Conservation (phyloP, 352 stramenopile species). For the Globisporangium mamillatum region DNA sequence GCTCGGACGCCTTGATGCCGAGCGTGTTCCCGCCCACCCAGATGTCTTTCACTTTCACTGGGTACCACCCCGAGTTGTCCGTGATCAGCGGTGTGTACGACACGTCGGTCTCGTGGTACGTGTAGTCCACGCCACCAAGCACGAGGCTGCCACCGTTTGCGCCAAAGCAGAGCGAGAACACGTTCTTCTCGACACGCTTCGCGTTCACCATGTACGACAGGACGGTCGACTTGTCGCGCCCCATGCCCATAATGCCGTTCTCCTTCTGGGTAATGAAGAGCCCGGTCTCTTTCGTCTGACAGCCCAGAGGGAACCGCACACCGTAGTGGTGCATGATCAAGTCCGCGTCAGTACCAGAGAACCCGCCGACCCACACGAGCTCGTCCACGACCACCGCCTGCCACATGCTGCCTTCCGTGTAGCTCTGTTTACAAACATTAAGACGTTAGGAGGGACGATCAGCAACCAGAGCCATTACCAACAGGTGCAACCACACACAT, state of each 20-base stretch:
- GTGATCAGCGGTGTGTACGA: conserved; percentile 62
- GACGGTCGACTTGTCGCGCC: conserved; percentile 57
- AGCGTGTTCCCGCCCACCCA: conserved; percentile 53
- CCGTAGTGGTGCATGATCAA: conserved; percentile 57
- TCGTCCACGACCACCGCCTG: conserved; percentile 76
- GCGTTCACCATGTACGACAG: conserved; percentile 67
- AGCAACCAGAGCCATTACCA: not conserved
- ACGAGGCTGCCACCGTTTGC: conserved; percentile 64
- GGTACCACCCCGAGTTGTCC: conserved; percentile 62
- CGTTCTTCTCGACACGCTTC: conserved; percentile 47
- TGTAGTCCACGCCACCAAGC: conserved; percentile 78
- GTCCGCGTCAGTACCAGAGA: conserved; percentile 40
- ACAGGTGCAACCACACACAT: not conserved
- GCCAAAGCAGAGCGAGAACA: conserved; percentile 86
- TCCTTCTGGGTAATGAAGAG: conserved; percentile 86
- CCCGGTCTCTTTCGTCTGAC: conserved; percentile 79
- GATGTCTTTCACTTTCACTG: conserved; percentile 81
- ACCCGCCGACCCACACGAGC: conserved; percentile 77
- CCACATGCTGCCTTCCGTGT: conserved; percentile 89
- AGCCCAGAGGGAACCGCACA: conserved; percentile 74
- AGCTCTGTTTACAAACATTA: conserved; percentile 36
- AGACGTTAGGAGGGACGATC: not conserved
- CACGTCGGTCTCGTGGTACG: conserved; percentile 57
- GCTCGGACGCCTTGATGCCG: conserved; percentile 27
- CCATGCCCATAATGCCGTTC: conserved; percentile 90